phyloP scores from a whole-genome alignment of 768 basidiomycete species.

The Sistotremastrum suecicum region DNA sequence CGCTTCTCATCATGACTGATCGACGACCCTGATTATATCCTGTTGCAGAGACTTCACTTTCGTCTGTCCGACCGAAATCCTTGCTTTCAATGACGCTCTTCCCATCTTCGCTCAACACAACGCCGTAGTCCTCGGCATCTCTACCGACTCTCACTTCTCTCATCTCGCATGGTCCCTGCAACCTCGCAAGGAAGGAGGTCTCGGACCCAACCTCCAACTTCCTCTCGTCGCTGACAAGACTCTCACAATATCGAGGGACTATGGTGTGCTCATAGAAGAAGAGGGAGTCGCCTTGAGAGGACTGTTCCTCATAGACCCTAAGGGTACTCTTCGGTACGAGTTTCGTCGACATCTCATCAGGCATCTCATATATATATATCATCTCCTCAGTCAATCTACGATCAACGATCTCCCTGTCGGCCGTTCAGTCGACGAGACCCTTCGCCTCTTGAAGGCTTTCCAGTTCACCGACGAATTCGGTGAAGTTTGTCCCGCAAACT shows the following conservation, averaged over 20 bases:
- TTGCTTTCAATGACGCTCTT: constrained; percentile 87
- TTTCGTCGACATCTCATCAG: neutral
- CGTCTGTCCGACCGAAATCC: constrained; percentile 91
- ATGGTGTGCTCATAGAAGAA: constrained; percentile 80
- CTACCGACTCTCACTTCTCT: constrained; percentile 81
- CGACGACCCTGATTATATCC: neutral
- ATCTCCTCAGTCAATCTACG: constrained; percentile 51
- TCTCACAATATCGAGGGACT: constrained; percentile 71
- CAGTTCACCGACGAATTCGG: constrained; percentile 82
- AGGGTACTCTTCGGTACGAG: constrained; percentile 53
- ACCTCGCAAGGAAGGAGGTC: constrained; percentile 73
- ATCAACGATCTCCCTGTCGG: constrained; percentile 90
- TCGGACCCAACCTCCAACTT: constrained; percentile 78
- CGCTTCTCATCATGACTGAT: constrained; percentile 1
- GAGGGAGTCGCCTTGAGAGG: constrained; percentile 82
- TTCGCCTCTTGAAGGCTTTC: constrained; percentile 88
- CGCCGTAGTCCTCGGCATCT: constrained; percentile 66
- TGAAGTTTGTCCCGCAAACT: constrained; percentile 88
- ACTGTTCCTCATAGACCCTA: constrained; percentile 76
- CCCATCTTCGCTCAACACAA: constrained; percentile 57
- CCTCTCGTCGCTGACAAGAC: constrained; percentile 70
- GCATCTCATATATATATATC: neutral
- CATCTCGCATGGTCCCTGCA: constrained; percentile 82
- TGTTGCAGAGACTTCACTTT: constrained; percentile 65
- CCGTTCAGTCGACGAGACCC: constrained; percentile 87